phyloP scores from a whole-genome alignment of 148 eudicot genomes.

The Bassia scoparia region DNA sequence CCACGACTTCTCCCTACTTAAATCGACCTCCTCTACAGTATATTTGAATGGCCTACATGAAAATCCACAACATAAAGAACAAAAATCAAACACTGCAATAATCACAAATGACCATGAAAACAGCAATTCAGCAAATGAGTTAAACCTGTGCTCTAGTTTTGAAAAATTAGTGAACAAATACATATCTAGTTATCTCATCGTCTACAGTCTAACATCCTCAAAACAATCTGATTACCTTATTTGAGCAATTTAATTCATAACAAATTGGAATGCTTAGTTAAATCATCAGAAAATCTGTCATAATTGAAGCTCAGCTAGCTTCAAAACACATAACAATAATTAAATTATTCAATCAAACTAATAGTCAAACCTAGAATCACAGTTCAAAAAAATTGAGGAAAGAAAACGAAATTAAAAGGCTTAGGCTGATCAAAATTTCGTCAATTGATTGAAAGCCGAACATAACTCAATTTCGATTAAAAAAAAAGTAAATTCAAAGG shows the following conservation, averaged over 20 bases:
- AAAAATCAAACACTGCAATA: neutral
- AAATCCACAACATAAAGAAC: neutral
- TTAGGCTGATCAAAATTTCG: too few relatives aligned
- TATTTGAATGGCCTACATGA: slow-evolving; percentile 57
- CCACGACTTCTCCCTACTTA: slow-evolving; percentile 74
- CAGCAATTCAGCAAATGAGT: neutral
- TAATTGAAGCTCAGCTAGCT: neutral
- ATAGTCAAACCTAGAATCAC: neutral
- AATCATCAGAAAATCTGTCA: neutral
- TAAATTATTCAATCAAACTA: too few relatives aligned
- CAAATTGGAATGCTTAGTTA: neutral
- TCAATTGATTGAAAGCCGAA: neutral
- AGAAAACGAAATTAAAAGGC: too few relatives aligned
- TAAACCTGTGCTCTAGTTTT: neutral
- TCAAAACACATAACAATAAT: too few relatives aligned
- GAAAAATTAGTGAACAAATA: neutral
- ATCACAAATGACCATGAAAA: neutral
- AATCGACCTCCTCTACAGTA: slow-evolving; percentile 63
- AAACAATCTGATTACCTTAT: too few relatives aligned
- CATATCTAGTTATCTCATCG: neutral
- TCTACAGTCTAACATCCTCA: too few relatives aligned
- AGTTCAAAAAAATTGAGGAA: neutral
- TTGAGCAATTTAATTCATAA: neutral
- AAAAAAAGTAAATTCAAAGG: neutral
- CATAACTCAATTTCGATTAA: neutral